Base-by-base conservation (phyloP, 1,139 yeast species). In the Yarrowia galli region DNA sequence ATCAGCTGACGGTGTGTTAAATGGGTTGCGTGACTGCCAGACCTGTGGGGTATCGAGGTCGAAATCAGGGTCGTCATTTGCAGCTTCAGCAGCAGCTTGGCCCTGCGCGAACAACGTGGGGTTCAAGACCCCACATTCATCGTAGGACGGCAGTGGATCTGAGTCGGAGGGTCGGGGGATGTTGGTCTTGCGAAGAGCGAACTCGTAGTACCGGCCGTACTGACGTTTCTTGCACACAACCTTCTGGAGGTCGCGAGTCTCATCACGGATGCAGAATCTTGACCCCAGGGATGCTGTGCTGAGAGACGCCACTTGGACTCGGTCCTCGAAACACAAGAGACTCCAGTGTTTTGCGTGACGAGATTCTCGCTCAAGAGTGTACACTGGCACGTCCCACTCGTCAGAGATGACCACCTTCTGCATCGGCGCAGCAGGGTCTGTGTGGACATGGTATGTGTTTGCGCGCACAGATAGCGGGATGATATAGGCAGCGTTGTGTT, bases 171-270 rank as follows among this genome's bases (percentile, higher is more conserved):
- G 64, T 2, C 49, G 51, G 6, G 51, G 64, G 22, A 43, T 58
- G 51, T 42, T 32, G 20, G 64, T 32, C 51, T 58, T 58, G 2
- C 36, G 32, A 4, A 51, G 49, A 3, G 28, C 40, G 16, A 51
- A 51, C 42, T 49, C 58, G 22, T 49, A 64, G 42, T 51, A 51
- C 9, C 49, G 38, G 16, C 51, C 61, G 16, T 40, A 49, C 38
- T 25, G 49, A 8, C 56, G 66, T 16, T 61, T 61, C 38, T 48
- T 61, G 28, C 64, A 63, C 32, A 58, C 56, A 9, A 53, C 65
- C 67, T 67, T 48, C n/a, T 36, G 66, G 23, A 48, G 60, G 61
- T 54, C 67, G 18, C 58, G 66, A 16, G 67, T 36, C 40, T 58
- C 64, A 46, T 36, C 45, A 22, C 46, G 60, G 40, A 48, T 48